Conservation (phyloP, 1,139 yeast species). For the Taphrina wiesneri region DNA sequence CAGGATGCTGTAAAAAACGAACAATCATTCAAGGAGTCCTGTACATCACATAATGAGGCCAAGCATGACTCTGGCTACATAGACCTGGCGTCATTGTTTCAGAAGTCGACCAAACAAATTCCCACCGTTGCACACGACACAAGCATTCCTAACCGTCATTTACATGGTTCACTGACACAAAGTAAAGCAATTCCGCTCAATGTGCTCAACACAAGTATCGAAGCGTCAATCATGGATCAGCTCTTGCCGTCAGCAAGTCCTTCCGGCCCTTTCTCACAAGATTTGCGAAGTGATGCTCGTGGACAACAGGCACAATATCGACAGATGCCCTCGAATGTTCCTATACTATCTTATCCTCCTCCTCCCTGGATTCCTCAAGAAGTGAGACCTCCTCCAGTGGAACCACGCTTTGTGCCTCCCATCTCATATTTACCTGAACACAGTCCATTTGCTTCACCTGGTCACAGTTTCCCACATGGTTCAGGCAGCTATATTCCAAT, state of each 20-base stretch:
- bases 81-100: constrained; percentile 16
- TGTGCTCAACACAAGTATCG: constrained; percentile 17
- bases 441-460: background rate
- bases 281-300: background rate
- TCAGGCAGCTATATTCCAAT: background rate
- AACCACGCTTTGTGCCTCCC: background rate
- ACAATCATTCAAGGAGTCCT: background rate
- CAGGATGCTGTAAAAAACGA: background rate
- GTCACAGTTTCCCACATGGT: background rate
- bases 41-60: background rate
- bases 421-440: background rate
- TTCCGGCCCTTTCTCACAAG: background rate
- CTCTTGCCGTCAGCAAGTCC: background rate
- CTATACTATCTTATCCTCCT: background rate
- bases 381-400: background rate
- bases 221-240: constrained; percentile 18
- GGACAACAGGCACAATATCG: background rate
- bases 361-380: background rate
- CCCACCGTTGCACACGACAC: background rate
- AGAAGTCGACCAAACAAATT: background rate
- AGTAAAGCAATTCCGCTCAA: background rate
- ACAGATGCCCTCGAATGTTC: background rate
- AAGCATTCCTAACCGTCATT: background rate
- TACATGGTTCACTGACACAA: background rate
- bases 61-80: background rate